These are phyloP conservation scores for Plasmodium berghei DNA, from an alignment of 169 alveolate species.

Conservation along the genomic window DNA sequence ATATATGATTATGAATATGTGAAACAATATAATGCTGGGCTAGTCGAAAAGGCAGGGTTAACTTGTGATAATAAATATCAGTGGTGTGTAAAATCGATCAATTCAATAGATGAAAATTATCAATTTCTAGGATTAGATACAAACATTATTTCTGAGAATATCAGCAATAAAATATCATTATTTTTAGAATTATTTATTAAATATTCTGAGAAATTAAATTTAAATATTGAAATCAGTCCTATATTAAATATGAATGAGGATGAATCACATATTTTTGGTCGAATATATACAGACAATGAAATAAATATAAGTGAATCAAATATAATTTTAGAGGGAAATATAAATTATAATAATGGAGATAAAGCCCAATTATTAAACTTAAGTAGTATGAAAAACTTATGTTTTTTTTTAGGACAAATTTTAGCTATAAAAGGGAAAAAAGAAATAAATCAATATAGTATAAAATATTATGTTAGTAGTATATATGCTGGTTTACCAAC, in stretches of 20 bases:
- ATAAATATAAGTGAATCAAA: constrained; percentile 74
- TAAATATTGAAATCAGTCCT: constrained; percentile 67
- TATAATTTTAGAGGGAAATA: constrained; percentile 67
- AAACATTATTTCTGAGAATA: constrained; percentile 43
- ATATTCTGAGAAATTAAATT: constrained; percentile 60
- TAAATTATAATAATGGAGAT: constrained; percentile 59
- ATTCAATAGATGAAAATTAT: constrained; percentile 55
- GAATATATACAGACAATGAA: constrained; percentile 72
- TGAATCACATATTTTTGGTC: constrained; percentile 59
- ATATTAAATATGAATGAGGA: constrained; percentile 71
- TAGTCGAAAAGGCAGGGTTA: constrained; percentile 45
- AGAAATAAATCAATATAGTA: constrained; percentile 74
- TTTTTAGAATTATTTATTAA: constrained; percentile 55
- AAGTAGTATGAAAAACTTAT: constrained; percentile 55
- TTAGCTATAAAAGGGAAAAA: constrained; percentile 74
- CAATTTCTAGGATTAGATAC: constrained; percentile 72
- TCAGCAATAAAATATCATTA: constrained; percentile 62
- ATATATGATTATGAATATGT: constrained; percentile 65
- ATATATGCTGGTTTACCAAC: constrained; percentile 76
- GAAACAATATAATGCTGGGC: constrained; percentile 45
- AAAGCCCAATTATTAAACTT: constrained; percentile 73
- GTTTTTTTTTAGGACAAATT: constrained; percentile 74
- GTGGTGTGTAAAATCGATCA: constrained; percentile 26
- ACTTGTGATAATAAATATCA: constrained; percentile 70
- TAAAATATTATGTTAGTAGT: constrained; percentile 62